Conservation (phyloP, 2,329 filamentous ascomycete species). For the Ophiostoma fasciatum region DNA sequence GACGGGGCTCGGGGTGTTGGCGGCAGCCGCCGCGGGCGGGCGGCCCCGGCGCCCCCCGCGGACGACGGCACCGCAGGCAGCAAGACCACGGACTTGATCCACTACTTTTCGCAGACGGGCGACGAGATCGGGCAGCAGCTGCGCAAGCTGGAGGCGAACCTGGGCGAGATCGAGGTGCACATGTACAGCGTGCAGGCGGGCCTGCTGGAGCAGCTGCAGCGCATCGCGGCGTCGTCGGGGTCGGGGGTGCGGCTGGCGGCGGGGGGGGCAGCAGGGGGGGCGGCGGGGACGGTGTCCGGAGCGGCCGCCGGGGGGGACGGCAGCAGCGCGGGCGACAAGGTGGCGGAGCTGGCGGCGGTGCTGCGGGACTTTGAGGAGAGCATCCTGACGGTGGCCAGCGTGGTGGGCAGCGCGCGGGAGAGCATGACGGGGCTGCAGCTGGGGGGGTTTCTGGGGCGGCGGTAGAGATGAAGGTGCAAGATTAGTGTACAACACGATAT, state of each 20-base stretch:
- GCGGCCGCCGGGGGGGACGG: constrained; percentile 20
- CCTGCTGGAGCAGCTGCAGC: constrained; percentile 44
- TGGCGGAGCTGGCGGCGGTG: constrained; percentile 39
- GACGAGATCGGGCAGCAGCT: constrained; percentile 47
- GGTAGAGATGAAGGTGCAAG: constrained; percentile 12
- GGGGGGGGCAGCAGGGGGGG: constrained; percentile 19
- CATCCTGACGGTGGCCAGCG: constrained; percentile 46
- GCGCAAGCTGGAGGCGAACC: constrained; percentile 39
- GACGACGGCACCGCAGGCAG: constrained; percentile 22
- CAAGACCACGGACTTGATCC: constrained; percentile 46
- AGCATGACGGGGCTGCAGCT: constrained; percentile 42
- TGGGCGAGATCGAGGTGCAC: constrained; percentile 51
- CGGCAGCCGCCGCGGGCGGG: too few relatives aligned
- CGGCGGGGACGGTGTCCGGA: constrained; percentile 16
- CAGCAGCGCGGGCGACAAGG: constrained; percentile 27
- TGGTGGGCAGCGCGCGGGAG: constrained; percentile 44
- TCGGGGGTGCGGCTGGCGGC: constrained; percentile 9
- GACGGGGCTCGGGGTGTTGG: too few relatives aligned
- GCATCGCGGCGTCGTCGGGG: constrained; percentile 19
- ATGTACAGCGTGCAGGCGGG: constrained; percentile 47
- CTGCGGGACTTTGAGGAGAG: constrained; percentile 51
- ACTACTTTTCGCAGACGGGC: constrained; percentile 46
- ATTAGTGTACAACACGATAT: too few relatives aligned
- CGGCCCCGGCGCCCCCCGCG: too few relatives aligned
- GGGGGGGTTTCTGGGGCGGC: constrained; percentile 28